Conservation (phyloP, 345 rosid species). For the Populus pruinosa region DNA sequence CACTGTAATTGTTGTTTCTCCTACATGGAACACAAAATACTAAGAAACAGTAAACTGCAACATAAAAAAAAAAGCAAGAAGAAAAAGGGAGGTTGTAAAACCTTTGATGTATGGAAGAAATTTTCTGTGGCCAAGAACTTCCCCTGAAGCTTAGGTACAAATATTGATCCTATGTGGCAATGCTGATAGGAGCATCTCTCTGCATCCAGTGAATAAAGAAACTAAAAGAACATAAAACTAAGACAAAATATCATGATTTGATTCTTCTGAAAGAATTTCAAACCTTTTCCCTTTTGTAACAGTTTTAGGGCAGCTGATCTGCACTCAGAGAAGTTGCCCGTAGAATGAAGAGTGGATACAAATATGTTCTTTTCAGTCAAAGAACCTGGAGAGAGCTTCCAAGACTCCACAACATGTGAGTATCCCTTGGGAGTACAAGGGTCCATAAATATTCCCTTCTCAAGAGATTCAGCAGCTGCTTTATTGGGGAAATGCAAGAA, state of each 20-base stretch:
- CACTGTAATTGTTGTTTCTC: neutral
- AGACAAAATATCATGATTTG: neutral
- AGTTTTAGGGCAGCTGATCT: constrained; percentile 61
- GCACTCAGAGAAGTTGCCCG: constrained; percentile 88
- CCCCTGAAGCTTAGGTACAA: constrained; percentile 76
- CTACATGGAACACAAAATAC: neutral
- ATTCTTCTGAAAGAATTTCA: constrained; percentile 1
- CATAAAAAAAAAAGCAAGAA: no score
- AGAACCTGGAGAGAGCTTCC: constrained; percentile 39
- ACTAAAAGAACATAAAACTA: constrained; percentile 6
- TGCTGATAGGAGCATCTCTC: constrained; percentile 59
- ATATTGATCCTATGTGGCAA: constrained; percentile 74
- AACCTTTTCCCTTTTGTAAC: constrained; percentile 81
- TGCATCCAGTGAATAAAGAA: constrained; percentile 30
- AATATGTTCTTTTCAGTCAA: constrained; percentile 30
- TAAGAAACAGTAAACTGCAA: neutral
- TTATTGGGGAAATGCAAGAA: constrained; percentile 6
- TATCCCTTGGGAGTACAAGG: constrained; percentile 93
- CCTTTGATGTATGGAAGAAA: constrained; percentile 87
- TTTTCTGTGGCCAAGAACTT: constrained; percentile 81
- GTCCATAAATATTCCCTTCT: constrained; percentile 39
- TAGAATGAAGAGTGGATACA: constrained; percentile 44
- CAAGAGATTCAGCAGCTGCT: constrained; percentile 48
- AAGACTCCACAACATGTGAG: constrained; percentile 23
- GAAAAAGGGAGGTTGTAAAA: constrained; percentile 10